Conservation (phyloP, 352 stramenopile species). For the Phytophthora syringae region DNA sequence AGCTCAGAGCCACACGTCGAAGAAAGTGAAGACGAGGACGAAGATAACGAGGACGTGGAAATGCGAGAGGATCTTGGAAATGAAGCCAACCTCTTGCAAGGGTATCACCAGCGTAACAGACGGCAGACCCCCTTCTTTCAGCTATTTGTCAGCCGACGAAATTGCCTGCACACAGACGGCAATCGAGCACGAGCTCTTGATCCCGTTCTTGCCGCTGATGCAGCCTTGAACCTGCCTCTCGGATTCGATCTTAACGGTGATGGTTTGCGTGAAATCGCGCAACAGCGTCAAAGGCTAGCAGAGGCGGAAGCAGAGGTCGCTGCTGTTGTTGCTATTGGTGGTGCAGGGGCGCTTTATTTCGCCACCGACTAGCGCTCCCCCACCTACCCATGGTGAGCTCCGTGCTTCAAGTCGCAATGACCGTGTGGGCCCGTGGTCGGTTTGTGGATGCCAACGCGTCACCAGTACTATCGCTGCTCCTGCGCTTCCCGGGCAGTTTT, state of each 20-base stretch:
- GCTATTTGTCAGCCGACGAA: conserved; percentile 44
- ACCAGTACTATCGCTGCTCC: conserved; percentile 42
- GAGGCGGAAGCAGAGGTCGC: conserved; percentile 15
- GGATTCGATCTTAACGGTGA: conserved; percentile 27
- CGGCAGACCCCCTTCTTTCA: conserved; percentile 39
- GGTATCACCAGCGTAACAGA: conserved; percentile 1
- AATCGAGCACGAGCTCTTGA: conserved; percentile 15
- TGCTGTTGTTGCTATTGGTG: conserved; percentile 7
- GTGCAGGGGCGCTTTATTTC: conserved; percentile 17
- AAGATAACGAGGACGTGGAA: conserved; percentile 11
- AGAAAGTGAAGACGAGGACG: conserved; percentile 21
- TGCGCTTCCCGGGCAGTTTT: conserved; percentile 41
- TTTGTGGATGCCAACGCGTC: conserved; percentile 44
- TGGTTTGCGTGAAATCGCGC: conserved; percentile 10
- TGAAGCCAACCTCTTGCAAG: conserved; percentile 3
- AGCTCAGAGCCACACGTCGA: conserved; percentile 10
- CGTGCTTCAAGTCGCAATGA: conserved; percentile 49
- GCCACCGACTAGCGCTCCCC: conserved; percentile 25
- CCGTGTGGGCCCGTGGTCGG: conserved; percentile 46
- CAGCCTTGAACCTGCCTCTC: conserved; percentile 24
- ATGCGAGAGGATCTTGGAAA: conserved; percentile 9
- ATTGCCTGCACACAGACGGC: conserved; percentile 20
- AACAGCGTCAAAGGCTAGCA: conserved; percentile 24
- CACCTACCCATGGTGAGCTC: conserved; percentile 40
- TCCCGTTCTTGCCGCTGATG: conserved; percentile 15